Base-by-base conservation (phyloP, 139 green algal genomes). In the Chlamydomonas sp. region DNA sequence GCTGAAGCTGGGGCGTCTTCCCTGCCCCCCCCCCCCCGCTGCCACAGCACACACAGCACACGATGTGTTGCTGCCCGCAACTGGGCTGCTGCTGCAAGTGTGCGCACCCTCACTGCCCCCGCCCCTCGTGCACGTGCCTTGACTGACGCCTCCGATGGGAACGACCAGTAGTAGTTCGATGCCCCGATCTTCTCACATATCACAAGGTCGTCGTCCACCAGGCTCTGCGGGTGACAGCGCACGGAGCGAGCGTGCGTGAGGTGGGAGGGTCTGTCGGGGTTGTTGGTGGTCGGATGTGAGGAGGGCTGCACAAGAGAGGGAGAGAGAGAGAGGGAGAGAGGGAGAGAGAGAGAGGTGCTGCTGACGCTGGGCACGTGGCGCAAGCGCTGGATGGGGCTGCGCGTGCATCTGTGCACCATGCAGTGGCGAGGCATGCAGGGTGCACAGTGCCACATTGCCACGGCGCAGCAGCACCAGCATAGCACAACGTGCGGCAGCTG, bases 101-200 rank as follows among this genome's bases (percentile, higher is more conserved):
- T 16, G 28, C 30, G 50, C 50, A 62, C 8, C n/a, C 13, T 30
- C 24, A 5, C 50, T 35, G n/a, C 50, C 28, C 5, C 20, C 5
- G 5, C 50, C 22, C 50, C 5, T 34, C 28, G 31, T 47, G 39
- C 60, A n/a, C 13, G n/a, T 26, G 90, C 68, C 77, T 87, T 88
- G 22, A 86, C 82, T 3, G 81, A 81, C 3, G 81, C 81, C 47
- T 94, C 88, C 5, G 73, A 76, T 0, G 86, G 84, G 66, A 95
- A 95, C 1, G 75, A 75, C 89, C 89, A 95, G 62, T 87, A 92
- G 71, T 87, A 95, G 67, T 93, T 95, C 30, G 71, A 83, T 26
- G 74, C 78, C 22, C 89, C 89, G 39, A 95, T 93, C 69, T 90
- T 90, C 67, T 95, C 89, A 43, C 76, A 69, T 31, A 88, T 79